Evolutionary conservation across 805 yeast genomes (phyloP), one percentile per base, ranked within the genome.

Genomic region (Ogataea sp.): DNA sequence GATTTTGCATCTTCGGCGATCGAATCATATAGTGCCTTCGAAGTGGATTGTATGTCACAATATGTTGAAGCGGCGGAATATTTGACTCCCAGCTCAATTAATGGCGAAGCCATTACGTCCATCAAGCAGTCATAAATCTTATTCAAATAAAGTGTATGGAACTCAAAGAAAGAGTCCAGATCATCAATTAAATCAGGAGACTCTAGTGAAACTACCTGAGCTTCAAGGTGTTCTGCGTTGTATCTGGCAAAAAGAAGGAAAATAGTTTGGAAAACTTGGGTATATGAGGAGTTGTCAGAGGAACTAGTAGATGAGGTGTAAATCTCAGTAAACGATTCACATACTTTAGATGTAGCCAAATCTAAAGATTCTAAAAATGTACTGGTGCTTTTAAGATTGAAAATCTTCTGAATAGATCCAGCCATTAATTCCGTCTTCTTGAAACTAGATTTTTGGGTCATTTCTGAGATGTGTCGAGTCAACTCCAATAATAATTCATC

Each of bases 401-500:
- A 39, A 14, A n/a, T 32, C 13, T 30, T 30, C 11, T 30, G 21
- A 15, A 30, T 30, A 3, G 21, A n/a, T 16, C 23, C n/a, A 6
- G 20, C 33, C 8, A 30, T 8, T 6, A 10, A 13, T 18, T 30
- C 18, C 5, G 33, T 21, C 11, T 7, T 30, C 11, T 7, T 30
- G 14, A 30, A 10, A 8, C 11, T n/a, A 9, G 11, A 30, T 4
- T 16, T 17, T 4, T 30, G 11, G 3, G 21, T 30, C 11, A 7
- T 34, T 28, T 23, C 2, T 5, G 24, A 23, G 3, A 48, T 25
- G 15, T 39, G 38, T 25, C 41, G 36, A 3, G 10, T n/a, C 8
- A 49, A 28, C 21, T 44, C 55, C n/a, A 42, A 40, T 9, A 48
- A 15, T 2, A 43, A 27, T 20, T 47, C 49, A 29, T 55, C 56